Base-by-base conservation (phyloP, 1,139 yeast genomes). In the Candida smagusa region DNA sequence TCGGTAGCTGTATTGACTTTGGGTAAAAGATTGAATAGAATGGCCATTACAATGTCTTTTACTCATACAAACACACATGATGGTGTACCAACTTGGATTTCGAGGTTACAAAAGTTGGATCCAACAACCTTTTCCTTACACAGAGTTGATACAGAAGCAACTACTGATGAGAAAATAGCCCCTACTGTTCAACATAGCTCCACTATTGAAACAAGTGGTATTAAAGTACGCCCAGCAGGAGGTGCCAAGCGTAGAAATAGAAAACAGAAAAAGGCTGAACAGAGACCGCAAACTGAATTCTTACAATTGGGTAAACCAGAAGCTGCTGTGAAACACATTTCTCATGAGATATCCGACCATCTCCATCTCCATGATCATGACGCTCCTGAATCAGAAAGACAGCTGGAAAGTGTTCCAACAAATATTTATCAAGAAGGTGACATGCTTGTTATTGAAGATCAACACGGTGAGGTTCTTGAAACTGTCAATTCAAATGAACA, bases 1-100 rank as follows among this genome's bases (percentile, higher is more conserved):
- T 89, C 97, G 0, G 96, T 92, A 32, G 98, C 98, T 0, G 96
- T 90, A 5, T 76, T 89, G 47, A 82, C 94, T 0, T 72, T 92
- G 36, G 97, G 97, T 37, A 85, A 82, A 53, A 83, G 94, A 43
- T 75, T 92, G 58, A 89, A 90, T 64, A 82, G 95, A 44, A 84
- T 92, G 84, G 88, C 96, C 5, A 81, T 92, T 50, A 87, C 97
- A 3, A 86, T 89, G 85, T 79, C 97, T 0, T 84, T 87, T 57
- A 89, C 96, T 16, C 57, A 63, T 12, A 78, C 86, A 4, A 78
- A 78, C 36, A 84, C 84, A 7, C 81, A 78, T 45, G 82, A 79
- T 11, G 75, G 73, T 35, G 71, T 75, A 3, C 66, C 80, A 4
- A 72, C 81, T 16, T 92, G 98, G 98, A 78, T 90, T 68, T 76